phyloP scores from a whole-genome alignment of 495 filamentous ascomycete species.

The Schizothecium vesticola region DNA sequence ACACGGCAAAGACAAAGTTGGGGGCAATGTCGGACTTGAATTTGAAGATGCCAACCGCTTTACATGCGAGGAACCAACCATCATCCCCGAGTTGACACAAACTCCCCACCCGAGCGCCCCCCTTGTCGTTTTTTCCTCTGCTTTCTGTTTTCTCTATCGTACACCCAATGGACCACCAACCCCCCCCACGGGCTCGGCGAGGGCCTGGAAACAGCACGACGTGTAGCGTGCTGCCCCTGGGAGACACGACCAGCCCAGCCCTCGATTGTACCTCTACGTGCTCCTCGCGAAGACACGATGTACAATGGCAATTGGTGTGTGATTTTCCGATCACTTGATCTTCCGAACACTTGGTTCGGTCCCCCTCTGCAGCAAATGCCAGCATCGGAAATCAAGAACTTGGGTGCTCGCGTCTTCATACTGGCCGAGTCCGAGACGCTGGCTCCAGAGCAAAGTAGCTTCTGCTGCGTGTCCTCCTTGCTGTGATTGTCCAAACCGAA shows the following conservation, averaged over 20 bases:
- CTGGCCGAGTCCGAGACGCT: slow-evolving; percentile 49
- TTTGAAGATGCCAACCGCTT: slow-evolving; percentile 11
- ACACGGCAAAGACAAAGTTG: slow-evolving; percentile 3
- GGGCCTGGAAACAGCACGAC: slow-evolving; percentile 36
- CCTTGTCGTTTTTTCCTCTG: slow-evolving; percentile 1
- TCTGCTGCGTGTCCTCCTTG: slow-evolving; percentile 26
- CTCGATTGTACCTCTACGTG: too few species aligned
- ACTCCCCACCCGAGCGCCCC: slow-evolving; percentile 14
- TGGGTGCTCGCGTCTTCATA: neutral
- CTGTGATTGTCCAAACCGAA: slow-evolving; percentile 9
- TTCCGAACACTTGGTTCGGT: neutral
- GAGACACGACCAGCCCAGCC: slow-evolving; percentile 47
- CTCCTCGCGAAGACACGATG: too few species aligned
- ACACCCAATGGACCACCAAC: too few species aligned
- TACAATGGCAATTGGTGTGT: too few species aligned
- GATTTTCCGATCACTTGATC: too few species aligned
- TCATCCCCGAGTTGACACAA: slow-evolving; percentile 17
- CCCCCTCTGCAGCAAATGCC: slow-evolving; percentile 26
- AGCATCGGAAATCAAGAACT: neutral
- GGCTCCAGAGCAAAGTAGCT: slow-evolving; percentile 50
- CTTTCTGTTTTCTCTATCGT: too few species aligned
- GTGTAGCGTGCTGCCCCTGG: slow-evolving; percentile 32
- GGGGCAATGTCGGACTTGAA: slow-evolving; percentile 12
- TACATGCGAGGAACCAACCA: slow-evolving; percentile 8
- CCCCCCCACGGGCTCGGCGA: neutral